Conservation (phyloP, 2,329 filamentous ascomycete species). For the Monosporascus sp. region DNA sequence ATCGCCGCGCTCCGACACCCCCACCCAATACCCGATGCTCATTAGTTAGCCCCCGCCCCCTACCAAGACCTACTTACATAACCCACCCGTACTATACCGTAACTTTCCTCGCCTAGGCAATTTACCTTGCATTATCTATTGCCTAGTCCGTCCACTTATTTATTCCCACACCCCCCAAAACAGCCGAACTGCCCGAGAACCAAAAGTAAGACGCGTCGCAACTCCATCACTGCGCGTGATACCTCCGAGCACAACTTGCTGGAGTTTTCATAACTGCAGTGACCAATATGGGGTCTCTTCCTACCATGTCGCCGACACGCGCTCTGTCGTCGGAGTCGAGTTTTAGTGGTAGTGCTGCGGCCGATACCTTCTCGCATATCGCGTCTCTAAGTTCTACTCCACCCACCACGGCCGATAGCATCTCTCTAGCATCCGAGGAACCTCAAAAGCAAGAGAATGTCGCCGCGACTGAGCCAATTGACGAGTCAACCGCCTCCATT, state of each 20-base stretch:
- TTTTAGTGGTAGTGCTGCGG: conserved; percentile 20
- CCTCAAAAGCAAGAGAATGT: conserved; percentile 58
- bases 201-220: background rate
- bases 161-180: background rate
- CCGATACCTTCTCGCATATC: conserved; percentile 44
- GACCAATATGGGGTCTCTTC: conserved; percentile 17
- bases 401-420: conserved; percentile 59
- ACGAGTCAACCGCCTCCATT: conserved; percentile 15
- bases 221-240: background rate
- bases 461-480: conserved; percentile 45
- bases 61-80: background rate
- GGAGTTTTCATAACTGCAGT: conserved; percentile 5
- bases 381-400: conserved; percentile 59
- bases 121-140: background rate
- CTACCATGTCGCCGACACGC: conserved; percentile 20
- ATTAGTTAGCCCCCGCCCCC: background rate
- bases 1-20: background rate
- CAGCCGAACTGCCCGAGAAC: background rate
- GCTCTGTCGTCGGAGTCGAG: conserved; percentile 25
- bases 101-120: background rate
- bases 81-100: background rate
- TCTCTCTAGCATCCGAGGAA: conserved; percentile 48
- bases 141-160: background rate
- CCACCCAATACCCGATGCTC: background rate
- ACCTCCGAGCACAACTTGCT: background rate